Base-by-base conservation (phyloP, 139 green algal genomes). In the Gonium pectorale region DNA sequence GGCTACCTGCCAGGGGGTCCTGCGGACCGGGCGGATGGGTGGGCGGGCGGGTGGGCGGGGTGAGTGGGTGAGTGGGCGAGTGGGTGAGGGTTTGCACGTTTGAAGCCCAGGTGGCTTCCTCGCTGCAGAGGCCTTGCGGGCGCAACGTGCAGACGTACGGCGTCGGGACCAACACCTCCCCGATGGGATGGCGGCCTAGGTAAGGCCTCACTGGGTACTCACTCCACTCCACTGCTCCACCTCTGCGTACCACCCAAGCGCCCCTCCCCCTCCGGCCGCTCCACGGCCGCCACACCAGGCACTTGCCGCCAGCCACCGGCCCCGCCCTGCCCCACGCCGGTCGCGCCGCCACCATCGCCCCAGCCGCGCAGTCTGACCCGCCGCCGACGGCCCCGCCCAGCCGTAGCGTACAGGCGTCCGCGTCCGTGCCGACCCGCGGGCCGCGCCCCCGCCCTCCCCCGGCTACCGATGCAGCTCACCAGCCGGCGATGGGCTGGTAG, bases 401-500 rank as follows among this genome's bases (percentile, higher is more conserved):
- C 49, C 49, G 17, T 17, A 56, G 13, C 49, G 17, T 13, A 26
- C 17, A 26, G 13, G 13, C 17, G 17, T 26, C 13, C 49, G 17
- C 49, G 17, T 13, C 49, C 13, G 49, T 17, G 49, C 49, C 49
- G 49, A 13, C 17, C 49, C 13, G 49, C 49, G 49, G 17, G 49
- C 49, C 49, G 13, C 17, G 17, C 13, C 49, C 49, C 49, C 13
- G 21, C 56, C 56, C 21, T 66, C 22, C 24, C 19, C 56, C 8
- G 21, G 56, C 19, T 66, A 38, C 9, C 63, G 44, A 8, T 29
- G 13, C 70, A 33, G 13, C 83, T 49, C 69, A 88, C 88, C 88
- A 91, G 7, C 90, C 92, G 43, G 87, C 49, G 43, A 96, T 96
- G 0, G 83, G 86, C 35, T 86, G 86, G 78, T 94, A 95, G 84